Base-by-base conservation (phyloP, 352 stramenopile species). In the Phytophthora pistaciae region DNA sequence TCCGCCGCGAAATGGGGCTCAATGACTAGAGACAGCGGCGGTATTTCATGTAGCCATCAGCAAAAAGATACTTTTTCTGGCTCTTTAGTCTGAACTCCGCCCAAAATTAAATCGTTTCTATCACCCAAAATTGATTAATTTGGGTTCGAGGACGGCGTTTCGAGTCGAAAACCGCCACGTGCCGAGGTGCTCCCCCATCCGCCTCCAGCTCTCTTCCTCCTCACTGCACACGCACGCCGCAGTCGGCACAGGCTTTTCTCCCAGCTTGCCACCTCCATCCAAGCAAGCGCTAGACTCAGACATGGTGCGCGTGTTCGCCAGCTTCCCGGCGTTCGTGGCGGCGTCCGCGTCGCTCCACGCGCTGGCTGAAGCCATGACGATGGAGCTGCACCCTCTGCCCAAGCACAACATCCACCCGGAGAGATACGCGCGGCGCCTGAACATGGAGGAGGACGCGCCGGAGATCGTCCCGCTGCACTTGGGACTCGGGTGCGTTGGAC, bases 391-490 rank as follows among this genome's bases (percentile, higher is more conserved):
- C 48, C 80, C 78, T n/a, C 48, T 86, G 10, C 63, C 75, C 6
- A 72, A 68, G 48, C 75, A 74, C 50, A 63, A 67, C 9, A 54
- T 70, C 18, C 83, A 78, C 66, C 49, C 79, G 21, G 80, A 89
- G 31, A 67, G 50, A 61, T 91, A 90, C 70, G 38, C 69, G 18
- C 77, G 85, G 31, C 82, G 85, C 3, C 69, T 86, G 1, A 70
- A 74, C 10, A 70, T 42, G 21, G 68, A 85, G n/a, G 69, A 80
- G 16, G 65, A 74, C 42, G 65, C 60, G n/a, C 74, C 87, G 29
- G 81, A 93, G 60, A 58, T 82, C 33, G 78, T 95, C 23, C 88
- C 88, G 49, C 65, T 95, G 25, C 84, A 92, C 58, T 71, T 86
- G 2, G 88, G 86, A 52, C 79, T 93, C 53, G 87, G 83, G 83